phyloP scores from a whole-genome alignment of 805 yeast genomes.

The Teunomyces aglyptinius region DNA sequence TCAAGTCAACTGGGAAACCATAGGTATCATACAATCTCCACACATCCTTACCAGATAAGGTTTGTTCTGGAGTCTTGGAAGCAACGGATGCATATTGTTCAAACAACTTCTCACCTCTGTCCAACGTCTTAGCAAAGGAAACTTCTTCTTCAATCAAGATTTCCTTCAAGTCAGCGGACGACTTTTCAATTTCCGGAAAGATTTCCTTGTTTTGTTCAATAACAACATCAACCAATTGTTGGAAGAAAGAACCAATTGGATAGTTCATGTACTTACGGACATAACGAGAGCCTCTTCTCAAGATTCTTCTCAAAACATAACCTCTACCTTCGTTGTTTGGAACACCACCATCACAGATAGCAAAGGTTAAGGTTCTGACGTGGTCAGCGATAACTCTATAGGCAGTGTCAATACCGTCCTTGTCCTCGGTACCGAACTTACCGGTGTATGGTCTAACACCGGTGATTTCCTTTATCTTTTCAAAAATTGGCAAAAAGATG shows the following conservation, averaged over 20 bases:
- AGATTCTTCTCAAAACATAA: slow-evolving; percentile 92
- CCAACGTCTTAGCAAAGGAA: slow-evolving; percentile 91
- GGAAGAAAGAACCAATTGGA: slow-evolving; percentile 93
- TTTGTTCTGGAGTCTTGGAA: slow-evolving; percentile 66
- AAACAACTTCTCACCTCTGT: slow-evolving; percentile 95
- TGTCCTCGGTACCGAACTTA: slow-evolving; percentile 88
- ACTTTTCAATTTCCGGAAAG: slow-evolving; percentile 86
- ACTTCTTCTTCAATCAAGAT: slow-evolving; percentile 95
- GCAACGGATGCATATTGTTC: slow-evolving; percentile 91
- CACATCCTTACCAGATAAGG: slow-evolving; percentile 88
- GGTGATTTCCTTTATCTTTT: slow-evolving; percentile 84
- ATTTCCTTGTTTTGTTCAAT: slow-evolving; percentile 82
- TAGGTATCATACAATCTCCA: slow-evolving; percentile 98
- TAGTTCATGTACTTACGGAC: slow-evolving; percentile 94
- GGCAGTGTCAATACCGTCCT: slow-evolving; percentile 95
- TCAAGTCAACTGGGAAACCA: slow-evolving; percentile 98
- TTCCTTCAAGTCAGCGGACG: slow-evolving; percentile 75
- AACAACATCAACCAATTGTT: slow-evolving; percentile 87
- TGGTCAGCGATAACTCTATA: slow-evolving; percentile 98
- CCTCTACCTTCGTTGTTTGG: slow-evolving; percentile 99
- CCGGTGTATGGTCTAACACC: slow-evolving; percentile 92
- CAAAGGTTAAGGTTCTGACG: slow-evolving; percentile 94
- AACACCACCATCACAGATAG: slow-evolving; percentile 97
- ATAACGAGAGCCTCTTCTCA: slow-evolving; percentile 97
- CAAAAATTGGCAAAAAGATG: slow-evolving; percentile 87